phyloP scores from a whole-genome alignment of 1,139 yeast genomes.

The Kurtzmaniella quercitrusa region DNA sequence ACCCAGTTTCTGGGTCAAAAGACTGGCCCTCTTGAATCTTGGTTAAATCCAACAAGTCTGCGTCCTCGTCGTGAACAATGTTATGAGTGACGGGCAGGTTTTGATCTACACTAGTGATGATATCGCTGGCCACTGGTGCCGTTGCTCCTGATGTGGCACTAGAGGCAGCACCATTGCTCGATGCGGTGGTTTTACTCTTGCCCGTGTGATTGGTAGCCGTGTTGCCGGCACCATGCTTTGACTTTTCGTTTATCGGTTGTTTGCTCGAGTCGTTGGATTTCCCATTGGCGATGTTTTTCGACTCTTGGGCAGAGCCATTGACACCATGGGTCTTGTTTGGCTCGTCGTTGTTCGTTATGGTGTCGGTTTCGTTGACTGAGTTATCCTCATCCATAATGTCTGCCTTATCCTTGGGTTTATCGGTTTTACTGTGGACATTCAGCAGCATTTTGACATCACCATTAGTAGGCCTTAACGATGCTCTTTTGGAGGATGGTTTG shows the following conservation, averaged over 20 bases:
- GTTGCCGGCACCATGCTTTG: background rate
- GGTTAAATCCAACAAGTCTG: slow-evolving; percentile 45
- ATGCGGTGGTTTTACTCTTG: background rate
- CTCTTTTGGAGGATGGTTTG: slow-evolving; percentile 5
- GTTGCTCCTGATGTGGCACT: background rate
- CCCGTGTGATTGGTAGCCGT: background rate
- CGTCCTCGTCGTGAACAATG: slow-evolving; percentile 17
- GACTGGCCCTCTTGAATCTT: slow-evolving; percentile 67
- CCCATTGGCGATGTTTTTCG: background rate
- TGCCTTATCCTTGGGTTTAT: slow-evolving; percentile 16
- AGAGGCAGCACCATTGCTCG: background rate
- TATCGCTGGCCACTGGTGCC: background rate
- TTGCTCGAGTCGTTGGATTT: background rate
- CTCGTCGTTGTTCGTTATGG: slow-evolving; percentile 41
- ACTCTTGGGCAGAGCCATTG: background rate
- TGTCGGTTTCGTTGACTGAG: slow-evolving; percentile 41
- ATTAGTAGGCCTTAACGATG: slow-evolving; percentile 6
- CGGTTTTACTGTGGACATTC: slow-evolving; percentile 7
- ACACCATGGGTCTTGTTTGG: slow-evolving; percentile 9
- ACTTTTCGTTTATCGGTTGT: background rate
- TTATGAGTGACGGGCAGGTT: slow-evolving; percentile 11
- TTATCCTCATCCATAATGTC: slow-evolving; percentile 38
- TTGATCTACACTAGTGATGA: slow-evolving; percentile 4
- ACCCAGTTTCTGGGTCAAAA: slow-evolving; percentile 54
- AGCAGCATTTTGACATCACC: background rate